Base-by-base conservation (phyloP, 805 yeast genomes). In the Lachancea fermentati region DNA sequence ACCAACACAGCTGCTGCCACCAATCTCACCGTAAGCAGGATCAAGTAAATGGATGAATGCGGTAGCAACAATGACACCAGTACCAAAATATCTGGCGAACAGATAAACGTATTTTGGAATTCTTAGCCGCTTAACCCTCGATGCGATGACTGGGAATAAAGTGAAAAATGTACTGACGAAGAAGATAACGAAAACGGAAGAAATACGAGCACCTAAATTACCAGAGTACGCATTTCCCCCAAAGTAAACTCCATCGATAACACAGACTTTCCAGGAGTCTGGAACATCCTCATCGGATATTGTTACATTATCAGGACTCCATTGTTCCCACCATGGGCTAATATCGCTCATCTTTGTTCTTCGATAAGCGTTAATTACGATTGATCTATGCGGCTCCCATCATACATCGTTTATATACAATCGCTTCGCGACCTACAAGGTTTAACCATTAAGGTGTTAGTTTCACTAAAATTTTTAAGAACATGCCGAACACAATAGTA, bases 61-160 rank as follows among this genome's bases (percentile, higher is more conserved):
- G 5, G 91, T 82, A 8, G 89, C 83, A 3, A 82, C 67, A 50
- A 82, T 82, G 34, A 82, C 89, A 38, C 91, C 91, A 4, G 86
- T 72, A 50, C 91, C 91, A 51, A 81, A 81, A 64, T 69, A 75
- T 57, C 52, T 17, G 52, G 66, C 46, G 31, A 49, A 31, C 5
- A 46, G 39, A 34, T 52, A 57, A 15, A 50, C 50, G 29, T 46
- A 50, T 17, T 43, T 36, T 51, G 85, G 78, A 60, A 78, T 40
- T 40, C 65, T 59, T 34, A 72, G 52, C 47, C 65, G 57, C 5
- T 67, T 59, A 45, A 63, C 63, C 39, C 60, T 57, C 28, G 69
- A 64, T 2, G 73, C 61, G 26, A 72, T 47, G 7, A 73, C 50
- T 3, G 78, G 78, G 45, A 73, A 63, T 34, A 70, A 59, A 45